Evolutionary conservation across 139 green algal species (phyloP), one percentile per base, ranked within the genome.

Genomic region (Spirogloea muscicola): DNA sequence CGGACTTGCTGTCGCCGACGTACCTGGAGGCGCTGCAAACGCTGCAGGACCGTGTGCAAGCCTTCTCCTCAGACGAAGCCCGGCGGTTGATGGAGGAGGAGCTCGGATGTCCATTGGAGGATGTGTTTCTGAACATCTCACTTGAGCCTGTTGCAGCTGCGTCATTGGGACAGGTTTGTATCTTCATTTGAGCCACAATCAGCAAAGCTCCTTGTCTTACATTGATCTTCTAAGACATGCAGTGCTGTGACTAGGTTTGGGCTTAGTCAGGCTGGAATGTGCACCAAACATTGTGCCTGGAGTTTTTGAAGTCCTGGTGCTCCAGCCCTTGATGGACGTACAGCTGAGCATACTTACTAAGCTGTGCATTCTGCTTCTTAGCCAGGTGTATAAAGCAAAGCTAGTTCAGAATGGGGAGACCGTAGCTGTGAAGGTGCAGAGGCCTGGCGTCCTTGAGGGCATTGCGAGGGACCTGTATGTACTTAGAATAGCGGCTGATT

Each of bases 371-470:
- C n/a, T n/a, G n/a, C n/a, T n/a, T n/a, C n/a, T n/a, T n/a, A n/a
- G n/a, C n/a, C 87, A 94, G 85, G 92, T 97, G 41, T 96, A 96
- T 84, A 82, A 85, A 18, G 93, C 91, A 0, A 75, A 75, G 2
- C 51, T 96, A 63, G 60, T 76, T 0, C 69, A 62, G 21, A 96
- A 83, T 0, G 93, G 89, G 0, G 77, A 95, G 76, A 74, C 88
- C 46, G 93, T 97, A 21, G 93, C 93, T 1, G 91, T 97, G 33
- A 97, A 97, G 82, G 93, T 97, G 68, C 93, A 97, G 86, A 85
- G 93, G 13, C 93, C 93, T 21, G 77, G 72, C 0, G 91, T 93
- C 6, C 83, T 96, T 44, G 82, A 79, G 49, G 94, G 83, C 61
- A 92, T 96, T 48, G 88, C 72, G 44, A 93, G 93, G 85, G 91